Base-by-base conservation (phyloP, 2,329 filamentous ascomycete species). In the Dothidotthia symphoricarpi region DNA sequence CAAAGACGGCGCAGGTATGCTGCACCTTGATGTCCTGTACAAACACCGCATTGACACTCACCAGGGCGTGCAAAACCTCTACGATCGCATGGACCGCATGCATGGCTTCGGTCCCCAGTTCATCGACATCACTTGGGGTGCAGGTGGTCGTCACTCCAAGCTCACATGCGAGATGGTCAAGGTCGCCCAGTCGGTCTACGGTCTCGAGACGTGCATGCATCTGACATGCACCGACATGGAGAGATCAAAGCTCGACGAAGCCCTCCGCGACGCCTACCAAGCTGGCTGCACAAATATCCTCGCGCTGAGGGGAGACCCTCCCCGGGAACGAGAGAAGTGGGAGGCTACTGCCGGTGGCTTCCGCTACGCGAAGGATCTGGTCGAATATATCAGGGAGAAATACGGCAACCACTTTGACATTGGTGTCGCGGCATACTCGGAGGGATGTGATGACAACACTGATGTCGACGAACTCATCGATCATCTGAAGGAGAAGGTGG, bases 51-150 rank as follows among this genome's bases (percentile, higher is more conserved):
- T 53, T 59, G 44, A 57, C 45, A 14, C 17, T 14, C 24, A 14
- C 25, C 41, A 64, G 72, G 93, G 93, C 77, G 91, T 98, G 10
- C 93, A 98, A 73, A 98, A 98, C 69, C 83, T 98, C 41, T 98
- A 98, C 76, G 93, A 98, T 59, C 88, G 93, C 64, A 97, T 98
- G 87, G 93, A 98, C 71, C 89, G 90, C 71, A 98, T 98, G 93
- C 89, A 95, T 70, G 81, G 85, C 60, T 81, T 94, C 49, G 93
- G 89, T 2, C 93, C 91, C 49, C 85, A 90, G 61, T 98, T 98
- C 74, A 89, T 98, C 67, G 93, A 98, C 69, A 86, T 98, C 61
- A 98, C 93, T 47, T 98, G 93, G 93, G 94, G 94, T 49, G 93
- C 93, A 35, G 93, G 93, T 54, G 93, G 93, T 31, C 83, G 86